Percentiles rank a stretch among this genome's conserved stretches.
These are phyloP conservation scores for Boletales sp. DNA, from an alignment of 768 basidiomycete genomes.

Conservation along the genomic window DNA sequence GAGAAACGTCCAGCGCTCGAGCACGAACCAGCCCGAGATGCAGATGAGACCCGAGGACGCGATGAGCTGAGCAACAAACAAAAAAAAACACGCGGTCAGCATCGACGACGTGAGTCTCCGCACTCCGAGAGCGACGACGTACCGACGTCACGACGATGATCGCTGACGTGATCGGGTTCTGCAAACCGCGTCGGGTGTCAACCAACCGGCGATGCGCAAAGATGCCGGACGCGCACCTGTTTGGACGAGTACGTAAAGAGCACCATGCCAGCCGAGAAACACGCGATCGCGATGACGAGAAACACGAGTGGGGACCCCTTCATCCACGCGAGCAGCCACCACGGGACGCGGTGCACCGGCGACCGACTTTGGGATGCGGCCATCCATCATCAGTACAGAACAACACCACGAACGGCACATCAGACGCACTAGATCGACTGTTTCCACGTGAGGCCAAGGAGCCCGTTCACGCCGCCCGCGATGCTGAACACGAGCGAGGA, in stretches of 20 bases:
- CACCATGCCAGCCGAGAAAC: conserved; percentile 74
- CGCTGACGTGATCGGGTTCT: conserved; percentile 60
- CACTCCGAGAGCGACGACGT: too few relatives aligned
- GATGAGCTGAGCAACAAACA: conserved; percentile 25
- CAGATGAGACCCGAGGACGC: conserved; percentile 40
- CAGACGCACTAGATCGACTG: conserved; percentile 48
- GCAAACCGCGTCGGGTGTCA: background rate
- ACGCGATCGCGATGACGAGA: conserved; percentile 76
- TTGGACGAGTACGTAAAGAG: conserved; percentile 71
- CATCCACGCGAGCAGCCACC: conserved; percentile 72
- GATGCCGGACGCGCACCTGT: conserved; percentile 43
- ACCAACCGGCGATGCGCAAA: background rate
- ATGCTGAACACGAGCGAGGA: conserved; percentile 51
- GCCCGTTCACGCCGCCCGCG: conserved; percentile 48
- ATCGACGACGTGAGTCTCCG: too few relatives aligned
- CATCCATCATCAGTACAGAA: too few relatives aligned
- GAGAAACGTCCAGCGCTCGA: conserved; percentile 45
- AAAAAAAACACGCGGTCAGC: too few relatives aligned
- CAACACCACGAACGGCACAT: background rate
- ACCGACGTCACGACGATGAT: conserved; percentile 70
- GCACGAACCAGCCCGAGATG: conserved; percentile 50
- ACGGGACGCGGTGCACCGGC: conserved; percentile 48
- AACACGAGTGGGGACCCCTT: conserved; percentile 80
- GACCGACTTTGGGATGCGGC: conserved; percentile 34
- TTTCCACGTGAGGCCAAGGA: conserved; percentile 52